A percentile compares a stretch with the other conserved stretches of the same genome.
Evolutionary conservation across 345 rosid species (phyloP).

Genomic region (Dimocarpus longan): DNA sequence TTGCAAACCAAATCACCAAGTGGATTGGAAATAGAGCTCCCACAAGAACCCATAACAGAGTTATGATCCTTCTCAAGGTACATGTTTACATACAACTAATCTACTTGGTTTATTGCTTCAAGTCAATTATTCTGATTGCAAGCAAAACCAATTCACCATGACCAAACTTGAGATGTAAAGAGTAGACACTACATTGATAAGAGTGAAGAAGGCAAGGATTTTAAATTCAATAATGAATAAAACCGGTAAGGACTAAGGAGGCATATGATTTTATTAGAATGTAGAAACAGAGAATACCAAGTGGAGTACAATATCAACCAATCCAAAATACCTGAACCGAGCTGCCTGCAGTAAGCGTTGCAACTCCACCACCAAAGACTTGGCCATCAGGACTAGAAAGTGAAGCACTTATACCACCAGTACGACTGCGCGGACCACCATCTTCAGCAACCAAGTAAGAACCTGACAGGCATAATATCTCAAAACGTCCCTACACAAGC

Average conservation of each 20-base stretch:
- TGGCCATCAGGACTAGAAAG: constrained; percentile 92
- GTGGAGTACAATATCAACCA: constrained; percentile 4
- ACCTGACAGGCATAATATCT: constrained; percentile 94
- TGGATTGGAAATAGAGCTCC: constrained; percentile 39
- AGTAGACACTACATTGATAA: not conserved
- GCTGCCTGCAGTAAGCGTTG: constrained; percentile 76
- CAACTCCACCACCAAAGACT: constrained; percentile 89
- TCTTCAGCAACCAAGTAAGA: constrained; percentile 90
- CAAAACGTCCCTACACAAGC: constrained; percentile 76
- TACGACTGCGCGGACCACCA: constrained; percentile 73
- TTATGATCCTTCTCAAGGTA: constrained; percentile 55
- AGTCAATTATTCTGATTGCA: not conserved
- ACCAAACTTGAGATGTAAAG: not conserved
- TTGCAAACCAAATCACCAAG: constrained; percentile 69
- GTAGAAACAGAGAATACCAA: not conserved
- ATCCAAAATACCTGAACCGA: constrained; percentile 68
- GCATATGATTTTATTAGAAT: not conserved
- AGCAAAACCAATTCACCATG: not conserved
- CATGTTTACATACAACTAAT: not conserved
- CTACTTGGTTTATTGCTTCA: not conserved
- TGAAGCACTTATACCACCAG: constrained; percentile 93
- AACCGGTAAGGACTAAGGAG: not conserved
- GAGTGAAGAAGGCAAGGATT: not conserved
- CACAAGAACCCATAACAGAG: constrained; percentile 52
- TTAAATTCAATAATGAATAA: not conserved